Conservation (phyloP, 2,329 filamentous ascomycete genomes). For the Fusarium sp. region DNA sequence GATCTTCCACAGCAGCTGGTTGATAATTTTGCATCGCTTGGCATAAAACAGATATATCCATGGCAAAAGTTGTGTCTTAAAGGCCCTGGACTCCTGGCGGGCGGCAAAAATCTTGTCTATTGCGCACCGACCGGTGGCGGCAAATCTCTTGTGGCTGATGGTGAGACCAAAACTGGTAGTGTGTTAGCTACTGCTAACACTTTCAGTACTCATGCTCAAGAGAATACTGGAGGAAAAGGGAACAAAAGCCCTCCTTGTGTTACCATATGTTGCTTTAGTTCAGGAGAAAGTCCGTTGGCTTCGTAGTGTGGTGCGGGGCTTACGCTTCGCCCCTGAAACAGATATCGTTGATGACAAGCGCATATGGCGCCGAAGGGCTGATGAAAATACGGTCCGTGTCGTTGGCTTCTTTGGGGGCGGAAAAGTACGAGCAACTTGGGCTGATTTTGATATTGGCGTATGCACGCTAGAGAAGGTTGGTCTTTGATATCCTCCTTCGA, state of each 20-base stretch:
- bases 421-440: constrained; percentile 74
- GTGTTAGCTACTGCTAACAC: constrained; percentile 23
- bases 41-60: constrained; percentile 79
- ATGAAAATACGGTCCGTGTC: constrained; percentile 71
- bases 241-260: constrained; percentile 76
- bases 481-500: not conserved
- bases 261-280: constrained; percentile 83
- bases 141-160: constrained; percentile 78
- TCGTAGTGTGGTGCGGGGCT: constrained; percentile 71
- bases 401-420: constrained; percentile 81
- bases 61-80: constrained; percentile 83
- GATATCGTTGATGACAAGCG: constrained; percentile 51
- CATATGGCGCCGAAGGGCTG: constrained; percentile 65
- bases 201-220: constrained; percentile 75
- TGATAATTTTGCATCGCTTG: constrained; percentile 71
- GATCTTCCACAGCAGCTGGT: constrained; percentile 69
- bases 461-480: constrained; percentile 80
- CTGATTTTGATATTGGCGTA: constrained; percentile 80
- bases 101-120: constrained; percentile 79
- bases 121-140: constrained; percentile 82
- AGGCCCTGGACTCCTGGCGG: constrained; percentile 72
- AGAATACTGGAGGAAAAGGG: constrained; percentile 71
- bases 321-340: constrained; percentile 55
- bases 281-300: constrained; percentile 84
- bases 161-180: constrained; percentile 45